These are phyloP conservation scores for Aspergillus sp. DNA, from an alignment of 2,329 filamentous ascomycete genomes.

Conservation along the genomic window DNA sequence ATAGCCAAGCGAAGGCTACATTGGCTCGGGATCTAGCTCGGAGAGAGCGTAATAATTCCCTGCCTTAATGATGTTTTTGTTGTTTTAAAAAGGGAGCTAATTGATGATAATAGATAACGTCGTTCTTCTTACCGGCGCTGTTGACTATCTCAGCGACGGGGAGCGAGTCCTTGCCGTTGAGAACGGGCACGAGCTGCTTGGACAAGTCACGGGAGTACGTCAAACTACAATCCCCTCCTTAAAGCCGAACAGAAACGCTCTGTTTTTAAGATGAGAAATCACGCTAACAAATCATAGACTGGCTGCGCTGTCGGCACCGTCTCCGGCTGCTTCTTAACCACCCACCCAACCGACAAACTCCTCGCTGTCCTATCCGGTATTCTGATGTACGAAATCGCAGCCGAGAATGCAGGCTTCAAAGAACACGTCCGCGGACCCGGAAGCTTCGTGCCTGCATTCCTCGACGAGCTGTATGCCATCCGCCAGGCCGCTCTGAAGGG, in stretches of 20 bases:
- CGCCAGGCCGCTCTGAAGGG: slow-evolving; percentile 33
- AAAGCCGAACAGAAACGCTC: background rate
- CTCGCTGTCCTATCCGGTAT: slow-evolving; percentile 70
- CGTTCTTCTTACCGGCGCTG: slow-evolving; percentile 77
- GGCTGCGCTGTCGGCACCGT: slow-evolving; percentile 85
- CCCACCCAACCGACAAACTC: slow-evolving; percentile 64
- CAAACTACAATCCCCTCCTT: background rate
- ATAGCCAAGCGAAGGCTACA: slow-evolving; percentile 55
- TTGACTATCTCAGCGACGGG: slow-evolving; percentile 78
- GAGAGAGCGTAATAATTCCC: slow-evolving; percentile 51
- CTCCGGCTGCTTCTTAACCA: slow-evolving; percentile 72
- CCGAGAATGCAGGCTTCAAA: slow-evolving; percentile 62
- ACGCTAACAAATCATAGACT: slow-evolving; percentile 42
- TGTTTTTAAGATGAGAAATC: background rate
- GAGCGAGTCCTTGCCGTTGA: slow-evolving; percentile 62
- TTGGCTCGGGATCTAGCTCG: slow-evolving; percentile 67
- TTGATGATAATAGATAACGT: slow-evolving; percentile 50
- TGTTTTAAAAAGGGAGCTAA: background rate
- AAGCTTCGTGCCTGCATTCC: slow-evolving; percentile 79
- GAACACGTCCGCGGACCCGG: slow-evolving; percentile 74
- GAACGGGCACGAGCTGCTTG: slow-evolving; percentile 69
- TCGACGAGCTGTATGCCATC: slow-evolving; percentile 65
- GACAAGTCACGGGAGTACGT: slow-evolving; percentile 47
- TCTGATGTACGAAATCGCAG: slow-evolving; percentile 75
- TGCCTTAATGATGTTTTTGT: too few relatives aligned